A percentile compares a stretch with the other conserved stretches of the same genome.
Conservation (phyloP, 345 rosid species). For the Alliaria petiolata region DNA sequence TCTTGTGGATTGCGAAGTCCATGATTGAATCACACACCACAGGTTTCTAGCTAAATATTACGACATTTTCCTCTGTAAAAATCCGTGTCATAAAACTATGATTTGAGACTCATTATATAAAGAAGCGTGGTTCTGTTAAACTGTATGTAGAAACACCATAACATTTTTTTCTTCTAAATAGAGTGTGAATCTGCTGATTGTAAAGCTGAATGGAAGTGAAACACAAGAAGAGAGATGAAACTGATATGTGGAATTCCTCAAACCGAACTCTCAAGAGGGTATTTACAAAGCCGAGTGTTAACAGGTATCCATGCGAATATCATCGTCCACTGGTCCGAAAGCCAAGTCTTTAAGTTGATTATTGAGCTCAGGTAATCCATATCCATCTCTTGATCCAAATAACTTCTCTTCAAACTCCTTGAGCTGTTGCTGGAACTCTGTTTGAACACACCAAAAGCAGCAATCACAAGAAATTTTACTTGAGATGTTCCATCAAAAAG, state of each 20-base stretch:
- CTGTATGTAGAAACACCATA: background rate
- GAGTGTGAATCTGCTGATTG: background rate
- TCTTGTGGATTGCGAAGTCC: slow-evolving; percentile 91
- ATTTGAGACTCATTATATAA: background rate
- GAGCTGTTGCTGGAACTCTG: background rate
- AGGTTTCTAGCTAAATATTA: slow-evolving; percentile 31
- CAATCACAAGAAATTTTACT: background rate
- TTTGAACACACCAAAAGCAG: background rate
- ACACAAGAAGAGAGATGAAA: background rate
- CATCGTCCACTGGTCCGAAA: background rate
- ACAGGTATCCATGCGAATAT: background rate
- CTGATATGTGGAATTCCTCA: too few relatives aligned
- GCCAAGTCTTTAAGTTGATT: background rate
- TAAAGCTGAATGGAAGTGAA: background rate
- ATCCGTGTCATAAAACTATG: background rate
- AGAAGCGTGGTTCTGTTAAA: background rate
- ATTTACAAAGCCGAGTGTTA: background rate
- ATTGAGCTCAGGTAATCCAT: background rate
- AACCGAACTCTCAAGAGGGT: background rate
- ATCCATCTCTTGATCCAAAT: background rate
- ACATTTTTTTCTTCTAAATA: background rate
- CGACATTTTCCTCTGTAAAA: background rate
- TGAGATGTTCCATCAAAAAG: background rate
- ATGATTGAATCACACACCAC: slow-evolving; percentile 53
- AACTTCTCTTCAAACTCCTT: background rate